A percentile compares a stretch with the other conserved stretches of the same genome.
These are phyloP conservation scores for Zymoseptoria crescenta DNA, from an alignment of 2,329 filamentous ascomycete genomes.

Conservation along the genomic window DNA sequence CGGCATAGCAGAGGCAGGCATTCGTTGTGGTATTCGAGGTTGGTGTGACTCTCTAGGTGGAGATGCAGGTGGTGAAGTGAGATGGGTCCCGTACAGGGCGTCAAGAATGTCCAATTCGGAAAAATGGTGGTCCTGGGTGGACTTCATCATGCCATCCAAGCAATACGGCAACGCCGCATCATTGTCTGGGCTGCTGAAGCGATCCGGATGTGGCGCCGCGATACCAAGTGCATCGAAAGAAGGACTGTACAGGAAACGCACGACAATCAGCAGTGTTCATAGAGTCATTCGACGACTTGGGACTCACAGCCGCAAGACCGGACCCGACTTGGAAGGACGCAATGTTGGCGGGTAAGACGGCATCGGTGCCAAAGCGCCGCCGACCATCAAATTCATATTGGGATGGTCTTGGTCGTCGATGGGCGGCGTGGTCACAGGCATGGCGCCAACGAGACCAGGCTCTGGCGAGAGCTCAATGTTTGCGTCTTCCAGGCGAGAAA, in stretches of 20 bases:
- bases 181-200: conserved; percentile 19
- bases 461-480: conserved; percentile 8
- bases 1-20: conserved; percentile 19
- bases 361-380: conserved; percentile 23
- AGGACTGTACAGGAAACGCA: conserved; percentile 22
- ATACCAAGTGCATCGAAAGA: conserved; percentile 48
- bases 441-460: conserved; percentile 8
- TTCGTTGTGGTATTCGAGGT: conserved; percentile 1
- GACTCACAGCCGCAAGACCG: conserved; percentile 38
- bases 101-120: conserved; percentile 7
- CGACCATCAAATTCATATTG: conserved; percentile 23
- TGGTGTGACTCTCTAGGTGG: neutral
- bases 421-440: conserved; percentile 17
- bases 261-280: neutral
- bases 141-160: conserved; percentile 2
- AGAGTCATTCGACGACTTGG: neutral
- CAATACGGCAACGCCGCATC: neutral
- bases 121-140: neutral
- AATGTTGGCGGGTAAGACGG: conserved; percentile 6
- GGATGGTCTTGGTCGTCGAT: conserved; percentile 7
- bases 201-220: conserved; percentile 39
- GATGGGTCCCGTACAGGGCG: conserved; percentile 3
- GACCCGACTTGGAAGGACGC: conserved; percentile 17
- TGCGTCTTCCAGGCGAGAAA: conserved; percentile 8
- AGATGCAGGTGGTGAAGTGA: neutral